Evolutionary conservation across 2,329 filamentous ascomycete species (phyloP).

Genomic region (Davidsoniella neocaledoniae): DNA sequence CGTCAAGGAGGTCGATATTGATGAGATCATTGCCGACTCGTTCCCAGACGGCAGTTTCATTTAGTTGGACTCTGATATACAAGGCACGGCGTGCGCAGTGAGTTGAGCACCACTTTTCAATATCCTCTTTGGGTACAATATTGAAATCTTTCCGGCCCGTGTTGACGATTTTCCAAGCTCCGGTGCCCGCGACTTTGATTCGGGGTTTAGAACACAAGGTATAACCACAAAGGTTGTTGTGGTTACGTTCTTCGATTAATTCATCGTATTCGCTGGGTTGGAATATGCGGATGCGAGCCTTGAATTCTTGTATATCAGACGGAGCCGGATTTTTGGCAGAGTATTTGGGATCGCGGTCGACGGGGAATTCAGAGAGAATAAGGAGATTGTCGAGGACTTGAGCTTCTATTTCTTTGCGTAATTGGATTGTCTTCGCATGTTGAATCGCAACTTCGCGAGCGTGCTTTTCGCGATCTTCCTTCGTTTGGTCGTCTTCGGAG

Average conservation of each 20-base stretch:
- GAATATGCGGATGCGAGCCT: conserved; percentile 51
- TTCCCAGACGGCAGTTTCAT: conserved; percentile 73
- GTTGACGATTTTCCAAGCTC: conserved; percentile 50
- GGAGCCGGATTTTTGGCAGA: conserved; percentile 33
- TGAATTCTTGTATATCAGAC: conserved; percentile 48
- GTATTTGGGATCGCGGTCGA: conserved; percentile 18
- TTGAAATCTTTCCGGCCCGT: conserved; percentile 36
- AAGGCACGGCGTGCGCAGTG: conserved; percentile 63
- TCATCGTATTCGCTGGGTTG: conserved; percentile 82
- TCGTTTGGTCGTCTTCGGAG: conserved; percentile 4
- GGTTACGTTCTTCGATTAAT: conserved; percentile 75
- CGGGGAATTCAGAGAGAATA: conserved; percentile 46
- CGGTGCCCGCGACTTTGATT: conserved; percentile 35
- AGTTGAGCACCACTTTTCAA: conserved; percentile 77
- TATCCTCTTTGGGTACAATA: conserved; percentile 53
- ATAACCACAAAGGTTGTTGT: conserved; percentile 70
- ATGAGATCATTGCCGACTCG: conserved; percentile 42
- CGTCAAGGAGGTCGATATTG: conserved; percentile 48
- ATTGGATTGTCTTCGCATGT: conserved; percentile 68
- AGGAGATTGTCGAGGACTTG: conserved; percentile 59
- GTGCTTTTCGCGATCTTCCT: conserved; percentile 16
- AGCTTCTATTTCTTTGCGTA: conserved; percentile 62
- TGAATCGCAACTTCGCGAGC: conserved; percentile 53
- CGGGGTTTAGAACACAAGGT: conserved; percentile 55
- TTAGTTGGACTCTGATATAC: conserved; percentile 78